These are phyloP conservation scores for Hibiscus tridactylites DNA, from an alignment of 345 rosid genomes.

Conservation along the genomic window DNA sequence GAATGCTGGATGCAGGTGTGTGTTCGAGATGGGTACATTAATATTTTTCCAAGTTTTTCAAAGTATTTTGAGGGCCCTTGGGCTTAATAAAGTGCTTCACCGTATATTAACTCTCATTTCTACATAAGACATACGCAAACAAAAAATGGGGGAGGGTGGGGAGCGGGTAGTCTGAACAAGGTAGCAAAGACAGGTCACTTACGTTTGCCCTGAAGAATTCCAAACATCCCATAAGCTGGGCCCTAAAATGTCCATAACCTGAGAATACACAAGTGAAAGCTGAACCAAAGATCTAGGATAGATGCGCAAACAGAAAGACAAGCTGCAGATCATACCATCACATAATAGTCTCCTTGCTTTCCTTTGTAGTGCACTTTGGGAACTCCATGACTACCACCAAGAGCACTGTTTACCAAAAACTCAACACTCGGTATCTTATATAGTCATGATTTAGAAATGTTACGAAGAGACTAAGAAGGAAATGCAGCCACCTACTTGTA, in stretches of 20 bases:
- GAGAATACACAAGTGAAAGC: neutral
- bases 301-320: constrained; percentile 7
- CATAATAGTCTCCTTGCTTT: constrained; percentile 91
- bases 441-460: neutral
- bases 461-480: constrained; percentile 2
- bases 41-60: too few species aligned
- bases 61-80: neutral
- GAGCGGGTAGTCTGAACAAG: neutral
- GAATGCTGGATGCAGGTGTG: too few species aligned
- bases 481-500: constrained; percentile 52
- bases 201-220: neutral
- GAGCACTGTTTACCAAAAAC: constrained; percentile 41
- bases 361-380: constrained; percentile 90
- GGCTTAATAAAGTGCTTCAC: neutral
- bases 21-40: too few species aligned
- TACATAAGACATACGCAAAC: neutral
- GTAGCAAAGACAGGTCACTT: neutral
- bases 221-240: neutral
- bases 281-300: constrained; percentile 6
- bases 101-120: neutral
- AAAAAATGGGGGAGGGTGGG: neutral
- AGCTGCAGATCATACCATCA: constrained; percentile 53
- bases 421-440: neutral
- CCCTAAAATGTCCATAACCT: neutral
- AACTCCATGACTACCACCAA: constrained; percentile 96